Conservation (phyloP, 2,329 filamentous ascomycete genomes). For the Penicillium sp. region DNA sequence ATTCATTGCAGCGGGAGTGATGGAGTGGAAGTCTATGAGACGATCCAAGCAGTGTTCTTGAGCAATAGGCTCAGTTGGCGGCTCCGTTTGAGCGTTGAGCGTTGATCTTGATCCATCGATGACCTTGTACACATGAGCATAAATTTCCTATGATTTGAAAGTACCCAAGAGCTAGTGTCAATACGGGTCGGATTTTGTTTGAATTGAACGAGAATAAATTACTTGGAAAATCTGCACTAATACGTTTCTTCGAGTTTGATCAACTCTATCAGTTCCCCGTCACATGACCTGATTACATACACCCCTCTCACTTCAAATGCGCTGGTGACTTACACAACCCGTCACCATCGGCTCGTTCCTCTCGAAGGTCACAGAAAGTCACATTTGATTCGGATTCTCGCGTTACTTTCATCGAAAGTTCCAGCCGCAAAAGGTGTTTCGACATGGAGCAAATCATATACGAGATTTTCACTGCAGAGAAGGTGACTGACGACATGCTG, state of each 20-base stretch:
- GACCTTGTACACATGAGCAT: background rate
- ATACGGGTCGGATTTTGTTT: background rate
- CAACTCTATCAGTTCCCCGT: too few relatives aligned
- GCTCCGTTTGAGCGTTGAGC: background rate
- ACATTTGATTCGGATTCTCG: background rate
- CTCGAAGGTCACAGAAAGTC: background rate
- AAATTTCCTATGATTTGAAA: background rate
- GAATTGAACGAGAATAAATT: background rate
- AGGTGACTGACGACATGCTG: background rate
- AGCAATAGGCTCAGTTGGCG: background rate
- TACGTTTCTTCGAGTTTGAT: too few relatives aligned
- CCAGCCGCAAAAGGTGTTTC: background rate
- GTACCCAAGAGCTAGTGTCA: background rate
- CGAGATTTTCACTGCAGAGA: background rate
- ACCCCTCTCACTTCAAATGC: background rate
- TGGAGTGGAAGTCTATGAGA: constrained; percentile 41
- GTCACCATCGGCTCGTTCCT: background rate
- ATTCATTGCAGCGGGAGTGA: constrained; percentile 29
- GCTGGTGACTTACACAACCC: background rate
- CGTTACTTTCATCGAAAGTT: background rate
- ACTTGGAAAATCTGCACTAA: too few relatives aligned
- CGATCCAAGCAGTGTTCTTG: constrained; percentile 3
- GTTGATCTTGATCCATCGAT: background rate
- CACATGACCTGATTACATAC: too few relatives aligned
- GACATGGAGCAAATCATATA: background rate